phyloP scores from a whole-genome alignment of 192 early-diverging fungal genomes.

The Backusella australiensis region DNA sequence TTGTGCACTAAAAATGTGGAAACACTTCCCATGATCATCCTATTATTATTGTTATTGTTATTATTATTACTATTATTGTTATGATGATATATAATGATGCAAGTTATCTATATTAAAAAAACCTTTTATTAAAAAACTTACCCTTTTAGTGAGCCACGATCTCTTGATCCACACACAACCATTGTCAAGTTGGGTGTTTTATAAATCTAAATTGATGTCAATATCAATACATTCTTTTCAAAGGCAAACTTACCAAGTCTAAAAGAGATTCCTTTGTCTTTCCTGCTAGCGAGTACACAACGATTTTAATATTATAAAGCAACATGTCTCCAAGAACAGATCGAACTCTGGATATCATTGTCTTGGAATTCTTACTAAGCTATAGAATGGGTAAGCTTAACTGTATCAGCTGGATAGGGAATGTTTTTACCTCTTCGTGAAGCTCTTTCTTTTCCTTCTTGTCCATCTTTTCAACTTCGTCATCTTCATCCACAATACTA shows the following conservation, averaged over 20 bases:
- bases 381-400: not conserved
- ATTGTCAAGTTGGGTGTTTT: conserved; percentile 31
- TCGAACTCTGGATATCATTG: conserved; percentile 27
- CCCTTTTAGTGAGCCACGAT: conserved; percentile 47
- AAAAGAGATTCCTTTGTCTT: conserved; percentile 22
- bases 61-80: not conserved
- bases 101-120: too few species aligned
- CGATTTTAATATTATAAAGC: conserved; percentile 36
- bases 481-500: conserved; percentile 42
- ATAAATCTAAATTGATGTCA: not conserved
- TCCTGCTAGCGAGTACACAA: conserved; percentile 27
- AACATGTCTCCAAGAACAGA: conserved; percentile 29
- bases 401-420: not conserved
- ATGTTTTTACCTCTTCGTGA: conserved; percentile 9
- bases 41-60: not conserved
- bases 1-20: conserved; percentile 51
- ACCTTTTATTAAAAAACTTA: conserved; percentile 4
- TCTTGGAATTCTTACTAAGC: conserved; percentile 28
- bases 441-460: conserved; percentile 14
- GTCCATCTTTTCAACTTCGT: conserved; percentile 20
- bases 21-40: conserved; percentile 48
- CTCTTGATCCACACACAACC: conserved; percentile 51
- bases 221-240: not conserved
- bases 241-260: conserved; percentile 18
- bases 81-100: too few species aligned